Base-by-base conservation (phyloP, 371 early-diverging fungal genomes). In the Mucor velutinosus region DNA sequence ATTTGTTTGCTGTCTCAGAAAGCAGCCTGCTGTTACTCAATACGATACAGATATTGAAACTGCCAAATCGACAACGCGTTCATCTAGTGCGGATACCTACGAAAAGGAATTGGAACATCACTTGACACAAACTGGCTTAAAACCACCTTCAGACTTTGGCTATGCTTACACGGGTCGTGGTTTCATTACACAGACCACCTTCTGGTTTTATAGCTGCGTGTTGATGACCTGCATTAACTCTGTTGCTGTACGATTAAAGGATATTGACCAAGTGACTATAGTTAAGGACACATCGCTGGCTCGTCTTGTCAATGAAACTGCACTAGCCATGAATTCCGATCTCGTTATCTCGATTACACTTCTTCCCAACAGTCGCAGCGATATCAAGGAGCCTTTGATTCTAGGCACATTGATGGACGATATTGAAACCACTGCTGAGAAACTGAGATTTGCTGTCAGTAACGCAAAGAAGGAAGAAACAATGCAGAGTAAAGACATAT, bases 151-250 rank as follows among this genome's bases (percentile, higher is more conserved):
- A 2, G 56, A 58, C 10, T 69, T 58, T 56, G 78, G 79, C 4
- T 72, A 73, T 58, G 75, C 77, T 4, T 82, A 82, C 49, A 69
- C 76, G 21, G 83, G 83, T 0, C 75, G 77, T 41, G 74, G 69
- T 0, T 83, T 74, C 25, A 55, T 83, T 15, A 80, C 80, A 0
- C 79, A 80, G 51, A 71, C 76, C 2, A 75, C 70, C 7, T 69
- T 83, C 27, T 83, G 80, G 79, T 80, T 83, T 39, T 78, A 80
- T 55, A 79, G 80, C 35, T 77, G 76, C 30, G 67, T 79, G 1
- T 41, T 77, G 64, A 70, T 76, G 58, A 68, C 76, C 5, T 81
- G 77, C 29, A 73, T 79, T 10, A 70, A 77, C 29, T 69, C 82
- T 8, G 79, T 77, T 14, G 79, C 76, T 5, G 43, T 79, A 29